Percentiles rank a stretch among this genome's conserved stretches.
Evolutionary conservation across 306 rosid genomes (phyloP).

Genomic region (Gleditsia sinensis): DNA sequence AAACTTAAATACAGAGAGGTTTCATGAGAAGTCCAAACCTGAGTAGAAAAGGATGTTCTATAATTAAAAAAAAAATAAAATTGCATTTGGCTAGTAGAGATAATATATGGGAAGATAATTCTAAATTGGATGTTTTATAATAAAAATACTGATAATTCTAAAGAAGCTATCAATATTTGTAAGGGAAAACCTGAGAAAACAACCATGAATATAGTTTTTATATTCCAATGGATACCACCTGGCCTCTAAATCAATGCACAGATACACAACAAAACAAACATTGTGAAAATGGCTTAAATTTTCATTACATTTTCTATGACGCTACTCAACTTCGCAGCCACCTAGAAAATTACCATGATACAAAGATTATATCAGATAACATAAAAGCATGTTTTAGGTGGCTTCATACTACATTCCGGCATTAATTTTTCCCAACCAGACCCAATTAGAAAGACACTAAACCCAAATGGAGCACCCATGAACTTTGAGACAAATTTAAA

Average conservation of each 20-base stretch:
- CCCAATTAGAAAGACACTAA: slow-evolving; percentile 34
- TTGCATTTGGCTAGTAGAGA: not conserved
- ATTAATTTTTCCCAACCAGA: slow-evolving; percentile 36
- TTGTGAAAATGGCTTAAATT: slow-evolving; percentile 40
- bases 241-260: slow-evolving; percentile 30
- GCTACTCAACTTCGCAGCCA: slow-evolving; percentile 40
- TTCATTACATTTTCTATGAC: slow-evolving; percentile 48
- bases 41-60: too few species aligned
- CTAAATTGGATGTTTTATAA: too few species aligned
- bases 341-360: slow-evolving; percentile 36
- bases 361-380: slow-evolving; percentile 27
- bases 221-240: slow-evolving; percentile 2
- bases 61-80: too few species aligned
- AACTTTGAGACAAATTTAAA: slow-evolving; percentile 46
- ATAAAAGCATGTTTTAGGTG: slow-evolving; percentile 28
- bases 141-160: not conserved
- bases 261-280: slow-evolving; percentile 36
- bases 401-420: slow-evolving; percentile 41
- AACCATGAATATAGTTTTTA: not conserved
- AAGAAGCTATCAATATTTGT: slow-evolving; percentile 2
- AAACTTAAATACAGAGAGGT: too few species aligned
- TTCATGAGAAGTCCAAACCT: too few species aligned
- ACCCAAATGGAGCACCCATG: slow-evolving; percentile 35
- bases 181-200: not conserved
- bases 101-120: too few species aligned